Percentiles rank a stretch among this genome's conserved stretches.
Evolutionary conservation across 768 basidiomycete genomes (phyloP).

Genomic region (Cystobasidium tubakii): DNA sequence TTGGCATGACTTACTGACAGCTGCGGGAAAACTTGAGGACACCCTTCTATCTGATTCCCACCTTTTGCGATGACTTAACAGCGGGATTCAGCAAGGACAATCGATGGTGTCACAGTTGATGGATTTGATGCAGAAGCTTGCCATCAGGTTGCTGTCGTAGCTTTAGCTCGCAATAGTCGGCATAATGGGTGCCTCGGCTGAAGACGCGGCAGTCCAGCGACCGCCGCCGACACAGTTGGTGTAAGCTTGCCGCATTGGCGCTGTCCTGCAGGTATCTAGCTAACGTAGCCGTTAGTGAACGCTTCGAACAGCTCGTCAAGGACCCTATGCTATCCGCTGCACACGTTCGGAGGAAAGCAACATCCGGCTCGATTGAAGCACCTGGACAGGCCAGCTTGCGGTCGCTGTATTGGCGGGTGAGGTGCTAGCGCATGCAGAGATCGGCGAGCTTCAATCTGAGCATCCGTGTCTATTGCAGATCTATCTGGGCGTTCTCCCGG

Average conservation of each 20-base stretch:
- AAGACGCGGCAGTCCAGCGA: background rate
- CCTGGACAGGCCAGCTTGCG: constrained; percentile 27
- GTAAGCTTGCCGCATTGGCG: background rate
- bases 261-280: background rate
- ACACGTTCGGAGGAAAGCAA: constrained; percentile 10
- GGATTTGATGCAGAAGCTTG: background rate
- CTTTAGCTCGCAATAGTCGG: background rate
- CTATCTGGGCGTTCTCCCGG: constrained; percentile 35
- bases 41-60: background rate
- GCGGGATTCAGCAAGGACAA: background rate
- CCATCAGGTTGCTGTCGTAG: background rate
- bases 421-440: background rate
- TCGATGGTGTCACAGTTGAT: background rate
- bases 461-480: constrained; percentile 32
- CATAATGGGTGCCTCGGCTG: background rate
- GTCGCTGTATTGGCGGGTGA: constrained; percentile 43
- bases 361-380: background rate
- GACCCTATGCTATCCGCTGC: constrained; percentile 19
- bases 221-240: background rate
- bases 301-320: constrained; percentile 7
- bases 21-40: too few species aligned
- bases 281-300: background rate
- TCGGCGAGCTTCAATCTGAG: background rate
- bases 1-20: too few species aligned
- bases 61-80: background rate